Conservation (phyloP, 192 early-diverging fungal genomes). For the Entomortierella beljakovae region DNA sequence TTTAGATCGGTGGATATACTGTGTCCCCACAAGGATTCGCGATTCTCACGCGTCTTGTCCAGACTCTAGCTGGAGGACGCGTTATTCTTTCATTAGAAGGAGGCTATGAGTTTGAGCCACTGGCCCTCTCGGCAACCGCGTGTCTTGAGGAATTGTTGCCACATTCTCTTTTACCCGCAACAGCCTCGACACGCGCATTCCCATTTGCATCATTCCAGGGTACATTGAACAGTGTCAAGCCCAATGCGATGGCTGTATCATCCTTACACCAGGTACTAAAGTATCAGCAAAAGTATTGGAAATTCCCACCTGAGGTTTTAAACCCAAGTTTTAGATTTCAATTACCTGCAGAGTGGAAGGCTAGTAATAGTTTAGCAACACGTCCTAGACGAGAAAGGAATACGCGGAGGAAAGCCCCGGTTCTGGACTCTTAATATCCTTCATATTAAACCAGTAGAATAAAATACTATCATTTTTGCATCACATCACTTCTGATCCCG, state of each 20-base stretch:
- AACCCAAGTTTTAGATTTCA: conserved; percentile 58
- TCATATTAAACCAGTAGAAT: too few relatives aligned
- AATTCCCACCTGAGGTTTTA: conserved; percentile 54
- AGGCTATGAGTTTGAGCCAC: conserved; percentile 61
- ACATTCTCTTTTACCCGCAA: conserved; percentile 31
- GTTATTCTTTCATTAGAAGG: conserved; percentile 77
- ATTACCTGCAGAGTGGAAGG: conserved; percentile 59
- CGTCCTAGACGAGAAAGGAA: conserved; percentile 55
- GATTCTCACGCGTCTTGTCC: conserved; percentile 73
- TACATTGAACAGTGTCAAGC: conserved; percentile 60
- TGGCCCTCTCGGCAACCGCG: conserved; percentile 54
- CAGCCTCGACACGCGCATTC: conserved; percentile 33
- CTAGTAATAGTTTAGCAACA: conserved; percentile 57
- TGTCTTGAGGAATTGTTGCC: conserved; percentile 58
- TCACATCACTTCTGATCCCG: too few relatives aligned
- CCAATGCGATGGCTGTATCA: conserved; percentile 57
- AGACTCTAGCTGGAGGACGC: conserved; percentile 70
- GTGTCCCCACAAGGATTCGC: conserved; percentile 76
- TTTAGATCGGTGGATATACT: conserved; percentile 72
- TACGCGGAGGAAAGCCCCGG: conserved; percentile 25
- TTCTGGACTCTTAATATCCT: conserved; percentile 17
- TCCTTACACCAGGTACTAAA: conserved; percentile 51
- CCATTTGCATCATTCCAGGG: conserved; percentile 55
- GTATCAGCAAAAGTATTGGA: conserved; percentile 61
- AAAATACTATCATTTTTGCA: too few relatives aligned